Conservation (phyloP, 2,329 filamentous ascomycete species). For the Nannizziopsis arthrosporioides region DNA sequence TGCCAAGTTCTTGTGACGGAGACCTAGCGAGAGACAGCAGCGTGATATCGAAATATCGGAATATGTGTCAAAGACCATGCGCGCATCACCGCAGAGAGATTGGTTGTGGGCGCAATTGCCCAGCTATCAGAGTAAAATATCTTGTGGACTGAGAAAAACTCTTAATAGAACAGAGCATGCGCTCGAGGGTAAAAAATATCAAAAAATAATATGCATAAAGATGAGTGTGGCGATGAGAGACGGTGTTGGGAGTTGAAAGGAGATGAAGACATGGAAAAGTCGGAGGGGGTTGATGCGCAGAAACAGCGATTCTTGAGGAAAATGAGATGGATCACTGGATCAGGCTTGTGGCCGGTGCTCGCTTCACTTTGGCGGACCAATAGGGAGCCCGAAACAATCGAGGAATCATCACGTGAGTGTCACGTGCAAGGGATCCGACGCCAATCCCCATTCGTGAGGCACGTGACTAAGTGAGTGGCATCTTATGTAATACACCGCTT, state of each 20-base stretch:
- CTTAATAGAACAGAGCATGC: neutral
- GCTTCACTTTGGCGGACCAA: constrained; percentile 11
- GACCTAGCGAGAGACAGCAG: neutral
- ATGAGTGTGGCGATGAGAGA: neutral
- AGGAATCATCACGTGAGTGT: too few species aligned
- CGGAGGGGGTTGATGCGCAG: neutral
- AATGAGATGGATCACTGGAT: constrained; percentile 1
- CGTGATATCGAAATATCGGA: neutral
- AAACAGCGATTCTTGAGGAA: neutral
- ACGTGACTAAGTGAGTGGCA: neutral
- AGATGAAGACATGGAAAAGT: neutral
- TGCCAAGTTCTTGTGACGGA: constrained; percentile 1
- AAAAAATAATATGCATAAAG: neutral
- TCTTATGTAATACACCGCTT: too few species aligned
- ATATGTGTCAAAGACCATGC: neutral
- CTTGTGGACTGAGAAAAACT: neutral
- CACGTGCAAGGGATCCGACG: too few species aligned
- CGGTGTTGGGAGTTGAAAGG: neutral
- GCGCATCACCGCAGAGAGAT: neutral
- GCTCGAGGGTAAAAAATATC: too few species aligned
- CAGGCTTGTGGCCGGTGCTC: neutral
- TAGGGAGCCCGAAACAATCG: neutral
- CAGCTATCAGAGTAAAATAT: neutral
- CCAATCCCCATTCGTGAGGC: too few species aligned
- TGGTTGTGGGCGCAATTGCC: neutral